Conservation (phyloP, 805 yeast species). For the Suhomyces tanzawaensis region DNA sequence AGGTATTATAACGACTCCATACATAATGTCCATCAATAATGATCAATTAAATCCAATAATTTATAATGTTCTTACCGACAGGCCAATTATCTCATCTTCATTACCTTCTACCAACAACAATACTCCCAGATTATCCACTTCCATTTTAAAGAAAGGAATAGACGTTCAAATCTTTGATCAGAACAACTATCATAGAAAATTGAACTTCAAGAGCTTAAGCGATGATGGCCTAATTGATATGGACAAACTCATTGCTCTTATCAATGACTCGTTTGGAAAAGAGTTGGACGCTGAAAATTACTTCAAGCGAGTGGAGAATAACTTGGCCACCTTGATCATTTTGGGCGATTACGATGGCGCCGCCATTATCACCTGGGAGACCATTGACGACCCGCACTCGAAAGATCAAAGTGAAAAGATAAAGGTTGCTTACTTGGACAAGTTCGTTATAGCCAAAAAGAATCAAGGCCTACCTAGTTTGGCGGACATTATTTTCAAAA, state of each 20-base stretch:
- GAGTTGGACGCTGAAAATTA: constrained; percentile 66
- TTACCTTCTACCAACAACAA: constrained; percentile 63
- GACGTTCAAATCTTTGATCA: constrained; percentile 46
- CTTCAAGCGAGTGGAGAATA: constrained; percentile 58
- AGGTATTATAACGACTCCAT: constrained; percentile 85
- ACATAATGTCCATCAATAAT: constrained; percentile 56
- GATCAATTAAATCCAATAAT: constrained; percentile 77
- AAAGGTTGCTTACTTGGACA: constrained; percentile 78
- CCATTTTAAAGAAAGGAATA: constrained; percentile 76
- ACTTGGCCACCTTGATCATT: constrained; percentile 72
- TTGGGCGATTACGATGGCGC: constrained; percentile 96
- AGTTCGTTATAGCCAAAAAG: constrained; percentile 82
- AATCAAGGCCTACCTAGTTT: constrained; percentile 91
- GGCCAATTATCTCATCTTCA: constrained; percentile 88
- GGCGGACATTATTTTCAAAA: constrained; percentile 89
- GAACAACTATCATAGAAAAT: constrained; percentile 23
- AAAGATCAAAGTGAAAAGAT: constrained; percentile 15
- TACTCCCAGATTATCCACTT: constrained; percentile 64
- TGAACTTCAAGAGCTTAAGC: constrained; percentile 41
- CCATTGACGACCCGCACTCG: constrained; percentile 7
- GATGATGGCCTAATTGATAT: constrained; percentile 48
- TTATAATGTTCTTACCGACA: constrained; percentile 85
- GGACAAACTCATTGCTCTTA: constrained; percentile 53
- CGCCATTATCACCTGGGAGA: constrained; percentile 87
- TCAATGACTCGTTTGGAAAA: constrained; percentile 78